Percentiles rank a stretch among this genome's conserved stretches.
Conservation (phyloP, 139 green algal species). For the Pleodorina starrii region DNA sequence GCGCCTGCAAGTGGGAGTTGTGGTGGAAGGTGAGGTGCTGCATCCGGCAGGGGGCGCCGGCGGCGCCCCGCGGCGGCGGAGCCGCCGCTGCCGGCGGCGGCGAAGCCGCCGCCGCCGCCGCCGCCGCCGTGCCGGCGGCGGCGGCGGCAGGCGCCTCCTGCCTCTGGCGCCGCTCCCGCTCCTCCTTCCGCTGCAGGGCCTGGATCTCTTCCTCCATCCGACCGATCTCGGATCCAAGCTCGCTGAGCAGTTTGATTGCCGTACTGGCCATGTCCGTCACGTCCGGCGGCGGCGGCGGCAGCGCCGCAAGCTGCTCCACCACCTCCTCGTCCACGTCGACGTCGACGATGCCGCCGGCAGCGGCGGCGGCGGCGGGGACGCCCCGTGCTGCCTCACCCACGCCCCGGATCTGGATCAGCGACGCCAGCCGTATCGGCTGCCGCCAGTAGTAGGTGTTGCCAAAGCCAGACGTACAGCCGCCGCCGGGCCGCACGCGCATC, state of each 20-base stretch:
- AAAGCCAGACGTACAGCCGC: not conserved
- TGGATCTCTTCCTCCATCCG: constrained; percentile 27
- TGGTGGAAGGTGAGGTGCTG: constrained; percentile 2
- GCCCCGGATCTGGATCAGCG: not conserved
- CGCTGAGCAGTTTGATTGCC: constrained; percentile 15
- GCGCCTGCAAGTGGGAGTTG: not conserved
- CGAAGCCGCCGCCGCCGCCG: not conserved
- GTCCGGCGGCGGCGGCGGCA: not conserved
- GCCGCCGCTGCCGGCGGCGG: not conserved
- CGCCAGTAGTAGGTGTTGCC: constrained; percentile 42
- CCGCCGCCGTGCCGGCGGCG: not conserved
- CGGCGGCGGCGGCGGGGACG: not conserved
- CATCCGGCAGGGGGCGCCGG: not conserved
- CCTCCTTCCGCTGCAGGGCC: constrained; percentile 1
- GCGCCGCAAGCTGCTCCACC: not conserved
- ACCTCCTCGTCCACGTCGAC: not conserved
- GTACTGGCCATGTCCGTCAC: not conserved
- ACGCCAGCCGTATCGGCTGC: constrained; percentile 2
- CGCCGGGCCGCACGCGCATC: not conserved
- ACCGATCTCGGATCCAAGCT: constrained; percentile 33
- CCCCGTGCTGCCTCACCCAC: not conserved
- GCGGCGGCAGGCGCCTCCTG: not conserved
- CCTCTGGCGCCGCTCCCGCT: constrained; percentile 3
- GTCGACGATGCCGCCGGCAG: not conserved
- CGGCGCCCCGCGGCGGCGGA: not conserved